phyloP scores from a whole-genome alignment of 2,329 filamentous ascomycete genomes.

The Sclerotinia sclerotiorum region DNA sequence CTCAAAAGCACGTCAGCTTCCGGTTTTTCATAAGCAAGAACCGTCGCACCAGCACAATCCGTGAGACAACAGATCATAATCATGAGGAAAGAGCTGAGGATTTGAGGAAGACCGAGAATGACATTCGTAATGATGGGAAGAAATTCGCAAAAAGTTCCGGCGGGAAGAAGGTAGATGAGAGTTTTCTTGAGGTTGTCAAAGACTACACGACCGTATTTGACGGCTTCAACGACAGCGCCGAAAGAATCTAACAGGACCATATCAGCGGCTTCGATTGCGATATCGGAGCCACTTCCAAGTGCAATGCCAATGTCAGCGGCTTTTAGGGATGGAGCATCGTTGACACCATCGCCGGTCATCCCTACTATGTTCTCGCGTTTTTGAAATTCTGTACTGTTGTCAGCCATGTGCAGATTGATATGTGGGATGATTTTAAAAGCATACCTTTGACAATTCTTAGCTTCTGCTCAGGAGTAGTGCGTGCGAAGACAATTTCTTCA shows the following conservation, averaged over 20 bases:
- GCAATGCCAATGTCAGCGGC: constrained; percentile 66
- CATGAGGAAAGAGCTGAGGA: constrained; percentile 59
- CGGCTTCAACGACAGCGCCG: constrained; percentile 68
- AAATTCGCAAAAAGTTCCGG: constrained; percentile 59
- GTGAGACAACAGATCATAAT: constrained; percentile 59
- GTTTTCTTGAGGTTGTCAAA: constrained; percentile 77
- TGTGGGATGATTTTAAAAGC: neutral
- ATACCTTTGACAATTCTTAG: constrained; percentile 70
- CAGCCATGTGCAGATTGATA: neutral
- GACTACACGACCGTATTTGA: constrained; percentile 71
- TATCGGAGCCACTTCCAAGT: constrained; percentile 57
- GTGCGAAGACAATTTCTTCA: constrained; percentile 71
- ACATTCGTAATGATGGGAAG: constrained; percentile 60
- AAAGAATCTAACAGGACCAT: constrained; percentile 69
- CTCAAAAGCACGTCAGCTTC: constrained; percentile 72
- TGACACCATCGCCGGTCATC: constrained; percentile 51
- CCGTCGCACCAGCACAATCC: constrained; percentile 69
- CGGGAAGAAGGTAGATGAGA: constrained; percentile 59
- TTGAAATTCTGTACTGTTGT: constrained; percentile 44
- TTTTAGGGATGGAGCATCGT: constrained; percentile 55
- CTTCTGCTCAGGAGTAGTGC: constrained; percentile 76
- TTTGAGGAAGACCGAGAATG: constrained; percentile 58
- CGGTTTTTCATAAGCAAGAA: constrained; percentile 72
- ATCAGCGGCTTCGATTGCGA: constrained; percentile 61
- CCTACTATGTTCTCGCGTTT: constrained; percentile 53